Evolutionary conservation across 2,329 filamentous ascomycete genomes (phyloP).

Genomic region (Pyricularia grisea): DNA sequence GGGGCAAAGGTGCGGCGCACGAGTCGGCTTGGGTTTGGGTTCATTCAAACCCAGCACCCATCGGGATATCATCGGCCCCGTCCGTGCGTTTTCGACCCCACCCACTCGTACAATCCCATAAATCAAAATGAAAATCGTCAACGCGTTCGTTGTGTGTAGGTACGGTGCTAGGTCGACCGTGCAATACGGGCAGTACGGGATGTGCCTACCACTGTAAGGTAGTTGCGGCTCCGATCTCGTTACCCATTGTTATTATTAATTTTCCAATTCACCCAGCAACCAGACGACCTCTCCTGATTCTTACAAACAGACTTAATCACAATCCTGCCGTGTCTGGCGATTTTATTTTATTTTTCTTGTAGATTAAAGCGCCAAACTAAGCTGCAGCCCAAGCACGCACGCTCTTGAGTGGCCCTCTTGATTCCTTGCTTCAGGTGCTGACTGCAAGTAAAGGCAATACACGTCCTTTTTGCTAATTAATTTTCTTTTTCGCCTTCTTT

Average conservation of each 20-base stretch:
- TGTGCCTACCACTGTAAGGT: not conserved
- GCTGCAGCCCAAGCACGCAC: not conserved
- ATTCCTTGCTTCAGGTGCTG: not conserved
- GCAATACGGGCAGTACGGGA: not conserved
- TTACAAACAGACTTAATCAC: no score
- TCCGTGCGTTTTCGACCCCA: not conserved
- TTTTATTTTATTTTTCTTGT: not conserved
- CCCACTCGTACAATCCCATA: not conserved
- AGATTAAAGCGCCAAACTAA: not conserved
- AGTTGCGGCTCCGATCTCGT: not conserved
- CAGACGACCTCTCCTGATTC: not conserved
- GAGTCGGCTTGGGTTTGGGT: slow-evolving; percentile 1
- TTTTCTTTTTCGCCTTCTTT: not conserved
- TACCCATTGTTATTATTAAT: not conserved
- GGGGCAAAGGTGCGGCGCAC: not conserved
- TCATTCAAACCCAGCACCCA: not conserved
- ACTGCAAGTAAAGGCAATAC: not conserved
- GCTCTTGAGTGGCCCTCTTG: not conserved
- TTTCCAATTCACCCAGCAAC: not conserved
- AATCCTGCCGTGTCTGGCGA: not conserved
- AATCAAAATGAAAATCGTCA: not conserved
- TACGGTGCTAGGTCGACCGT: no score
- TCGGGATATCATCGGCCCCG: slow-evolving; percentile 5
- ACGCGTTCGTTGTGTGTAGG: not conserved
- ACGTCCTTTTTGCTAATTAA: no score